A percentile compares a stretch with the other conserved stretches of the same genome.
Evolutionary conservation across 441 rosid genomes (phyloP).

Genomic region (Euphorbia corollata): DNA sequence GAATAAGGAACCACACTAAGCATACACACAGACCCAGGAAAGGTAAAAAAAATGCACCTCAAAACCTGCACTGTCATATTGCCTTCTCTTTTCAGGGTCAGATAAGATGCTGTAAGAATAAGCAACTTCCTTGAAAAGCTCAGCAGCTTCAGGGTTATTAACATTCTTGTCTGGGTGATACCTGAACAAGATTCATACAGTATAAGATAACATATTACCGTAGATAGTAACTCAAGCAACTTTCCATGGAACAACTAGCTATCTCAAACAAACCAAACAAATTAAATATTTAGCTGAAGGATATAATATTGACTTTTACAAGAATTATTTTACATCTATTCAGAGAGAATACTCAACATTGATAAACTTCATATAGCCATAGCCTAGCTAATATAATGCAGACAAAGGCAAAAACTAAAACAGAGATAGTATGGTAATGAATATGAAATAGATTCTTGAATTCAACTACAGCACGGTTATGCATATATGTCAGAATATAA

Average conservation of each 20-base stretch:
- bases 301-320: too few relatives aligned
- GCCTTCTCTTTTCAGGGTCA: conserved; percentile 96
- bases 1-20: too few relatives aligned
- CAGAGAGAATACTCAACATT: background rate
- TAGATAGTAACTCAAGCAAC: too few relatives aligned
- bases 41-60: too few relatives aligned
- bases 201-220: background rate
- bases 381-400: background rate
- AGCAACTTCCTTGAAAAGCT: conserved; percentile 90
- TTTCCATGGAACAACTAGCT: too few relatives aligned
- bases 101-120: conserved; percentile 92
- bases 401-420: background rate
- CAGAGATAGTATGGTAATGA: background rate
- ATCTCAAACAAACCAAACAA: too few relatives aligned
- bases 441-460: background rate
- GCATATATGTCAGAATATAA: background rate
- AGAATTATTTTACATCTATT: too few relatives aligned
- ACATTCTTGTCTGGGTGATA: conserved; percentile 97
- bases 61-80: conserved; percentile 87
- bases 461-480: background rate
- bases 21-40: too few relatives aligned
- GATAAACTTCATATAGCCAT: background rate
- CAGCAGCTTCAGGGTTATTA: conserved; percentile 90
- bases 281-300: too few relatives aligned
- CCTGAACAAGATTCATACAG: conserved; percentile 34